phyloP scores from a whole-genome alignment of 1,284 basidiomycete genomes.

The Coniophora puteana region DNA sequence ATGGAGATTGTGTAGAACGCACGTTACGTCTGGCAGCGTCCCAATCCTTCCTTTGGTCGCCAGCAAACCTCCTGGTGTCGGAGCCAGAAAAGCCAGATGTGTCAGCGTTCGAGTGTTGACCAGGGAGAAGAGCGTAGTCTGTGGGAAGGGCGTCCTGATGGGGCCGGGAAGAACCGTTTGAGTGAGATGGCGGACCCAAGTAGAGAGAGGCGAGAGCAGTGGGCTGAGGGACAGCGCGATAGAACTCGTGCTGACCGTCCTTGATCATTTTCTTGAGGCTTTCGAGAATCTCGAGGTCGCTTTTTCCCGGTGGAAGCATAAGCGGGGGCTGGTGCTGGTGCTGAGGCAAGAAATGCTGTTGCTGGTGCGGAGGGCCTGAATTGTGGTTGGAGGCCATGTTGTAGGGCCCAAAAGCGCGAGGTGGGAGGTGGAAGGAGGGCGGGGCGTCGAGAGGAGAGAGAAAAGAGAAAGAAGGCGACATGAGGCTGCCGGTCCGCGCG shows the following conservation, averaged over 20 bases:
- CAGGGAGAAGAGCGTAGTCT: too few species aligned
- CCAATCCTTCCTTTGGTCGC: too few species aligned
- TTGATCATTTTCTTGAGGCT: constrained; percentile 69
- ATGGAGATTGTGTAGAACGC: too few species aligned
- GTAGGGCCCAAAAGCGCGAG: constrained; percentile 15
- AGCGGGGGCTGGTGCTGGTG: constrained; percentile 21
- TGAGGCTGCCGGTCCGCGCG: constrained; percentile 15
- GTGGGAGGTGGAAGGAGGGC: constrained; percentile 4
- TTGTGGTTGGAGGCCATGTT: constrained; percentile 23
- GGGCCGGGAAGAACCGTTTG: too few species aligned
- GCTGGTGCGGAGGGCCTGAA: constrained; percentile 16
- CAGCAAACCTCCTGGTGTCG: too few species aligned
- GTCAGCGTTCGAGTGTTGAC: too few species aligned
- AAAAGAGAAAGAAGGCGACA: constrained; percentile 29
- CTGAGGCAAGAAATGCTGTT: constrained; percentile 19
- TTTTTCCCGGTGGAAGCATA: constrained; percentile 40
- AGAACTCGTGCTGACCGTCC: constrained; percentile 65
- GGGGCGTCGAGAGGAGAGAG: constrained; percentile 19
- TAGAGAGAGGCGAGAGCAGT: constrained; percentile 58
- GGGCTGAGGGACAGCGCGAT: constrained; percentile 61
- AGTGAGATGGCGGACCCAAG: constrained; percentile 40
- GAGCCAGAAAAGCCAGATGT: too few species aligned
- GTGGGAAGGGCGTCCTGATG: too few species aligned
- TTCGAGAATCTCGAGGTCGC: constrained; percentile 67
- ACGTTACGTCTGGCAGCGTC: too few species aligned